Evolutionary conservation across 2,329 filamentous ascomycete genomes (phyloP).

Genomic region (Fusarium sp.): DNA sequence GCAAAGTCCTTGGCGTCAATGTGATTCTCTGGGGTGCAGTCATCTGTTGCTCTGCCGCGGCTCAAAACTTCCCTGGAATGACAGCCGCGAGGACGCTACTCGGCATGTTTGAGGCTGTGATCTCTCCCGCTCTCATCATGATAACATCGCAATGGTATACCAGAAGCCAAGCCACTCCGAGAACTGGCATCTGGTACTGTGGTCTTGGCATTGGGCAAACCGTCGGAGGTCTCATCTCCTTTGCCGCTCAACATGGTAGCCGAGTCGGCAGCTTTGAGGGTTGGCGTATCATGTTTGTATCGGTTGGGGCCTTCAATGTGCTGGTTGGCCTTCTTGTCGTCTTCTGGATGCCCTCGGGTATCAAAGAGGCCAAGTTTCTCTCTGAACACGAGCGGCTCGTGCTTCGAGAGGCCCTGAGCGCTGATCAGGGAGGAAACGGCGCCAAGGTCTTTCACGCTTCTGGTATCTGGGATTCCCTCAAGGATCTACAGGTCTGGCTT

Average conservation of each 20-base stretch:
- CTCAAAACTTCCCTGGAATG: conserved; percentile 55
- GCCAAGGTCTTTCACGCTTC: conserved; percentile 54
- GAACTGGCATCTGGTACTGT: conserved; percentile 54
- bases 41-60: conserved; percentile 48
- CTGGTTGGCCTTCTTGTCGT: conserved; percentile 58
- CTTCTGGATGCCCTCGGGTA: conserved; percentile 56
- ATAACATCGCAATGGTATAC: conserved; percentile 58
- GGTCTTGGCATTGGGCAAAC: conserved; percentile 49
- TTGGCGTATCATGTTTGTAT: conserved; percentile 66
- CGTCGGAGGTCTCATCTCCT: conserved; percentile 60
- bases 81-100: conserved; percentile 58
- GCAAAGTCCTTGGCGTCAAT: conserved; percentile 49
- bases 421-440: conserved; percentile 57
- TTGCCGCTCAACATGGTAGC: conserved; percentile 63
- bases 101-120: conserved; percentile 60
- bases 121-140: conserved; percentile 64
- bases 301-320: conserved; percentile 61
- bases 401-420: conserved; percentile 70
- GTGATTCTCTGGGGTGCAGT: neutral
- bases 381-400: conserved; percentile 45
- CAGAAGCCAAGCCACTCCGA: conserved; percentile 57
- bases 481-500: conserved; percentile 57
- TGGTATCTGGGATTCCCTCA: conserved; percentile 56
- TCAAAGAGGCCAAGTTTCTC: conserved; percentile 37
- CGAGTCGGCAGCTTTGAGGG: conserved; percentile 47